Conservation (phyloP, 2,329 filamentous ascomycete species). For the Dothideomycetidae sp. region DNA sequence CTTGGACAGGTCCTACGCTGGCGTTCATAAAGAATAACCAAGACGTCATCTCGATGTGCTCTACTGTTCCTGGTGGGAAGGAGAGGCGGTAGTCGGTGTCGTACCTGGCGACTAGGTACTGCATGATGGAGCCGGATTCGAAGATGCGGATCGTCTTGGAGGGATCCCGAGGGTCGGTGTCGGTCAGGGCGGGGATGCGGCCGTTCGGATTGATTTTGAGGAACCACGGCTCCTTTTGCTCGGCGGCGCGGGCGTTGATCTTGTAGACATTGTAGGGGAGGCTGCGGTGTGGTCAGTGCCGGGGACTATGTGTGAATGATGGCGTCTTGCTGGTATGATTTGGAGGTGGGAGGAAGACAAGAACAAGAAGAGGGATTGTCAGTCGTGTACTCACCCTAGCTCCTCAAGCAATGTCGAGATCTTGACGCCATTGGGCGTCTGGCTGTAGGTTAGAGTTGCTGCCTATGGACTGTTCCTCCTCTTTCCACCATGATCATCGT, state of each 20-base stretch:
- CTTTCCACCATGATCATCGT: not conserved
- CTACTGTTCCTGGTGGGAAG: slow-evolving; percentile 56
- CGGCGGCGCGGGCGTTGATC: slow-evolving; percentile 59
- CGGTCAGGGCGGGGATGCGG: slow-evolving; percentile 75
- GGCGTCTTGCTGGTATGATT: no score
- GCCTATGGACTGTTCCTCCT: not conserved
- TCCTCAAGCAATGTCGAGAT: slow-evolving; percentile 77
- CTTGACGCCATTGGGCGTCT: slow-evolving; percentile 85
- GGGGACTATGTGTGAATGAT: no score
- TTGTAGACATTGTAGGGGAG: slow-evolving; percentile 63
- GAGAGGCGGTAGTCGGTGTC: slow-evolving; percentile 71
- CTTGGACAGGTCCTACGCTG: slow-evolving; percentile 35
- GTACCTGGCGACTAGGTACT: slow-evolving; percentile 72
- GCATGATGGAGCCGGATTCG: slow-evolving; percentile 67
- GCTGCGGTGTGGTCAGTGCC: slow-evolving; percentile 11
- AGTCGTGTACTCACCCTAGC: slow-evolving; percentile 42
- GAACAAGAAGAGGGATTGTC: not conserved
- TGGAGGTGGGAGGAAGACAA: no score
- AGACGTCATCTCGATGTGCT: slow-evolving; percentile 61
- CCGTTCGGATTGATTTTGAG: slow-evolving; percentile 86
- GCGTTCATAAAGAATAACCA: slow-evolving; percentile 65
- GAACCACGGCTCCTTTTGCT: slow-evolving; percentile 80
- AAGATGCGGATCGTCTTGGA: slow-evolving; percentile 75
- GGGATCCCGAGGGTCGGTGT: slow-evolving; percentile 58
- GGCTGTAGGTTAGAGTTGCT: slow-evolving; percentile 24